Conservation (phyloP, 1,139 yeast species). For the Debaryomyces singareniensis region DNA sequence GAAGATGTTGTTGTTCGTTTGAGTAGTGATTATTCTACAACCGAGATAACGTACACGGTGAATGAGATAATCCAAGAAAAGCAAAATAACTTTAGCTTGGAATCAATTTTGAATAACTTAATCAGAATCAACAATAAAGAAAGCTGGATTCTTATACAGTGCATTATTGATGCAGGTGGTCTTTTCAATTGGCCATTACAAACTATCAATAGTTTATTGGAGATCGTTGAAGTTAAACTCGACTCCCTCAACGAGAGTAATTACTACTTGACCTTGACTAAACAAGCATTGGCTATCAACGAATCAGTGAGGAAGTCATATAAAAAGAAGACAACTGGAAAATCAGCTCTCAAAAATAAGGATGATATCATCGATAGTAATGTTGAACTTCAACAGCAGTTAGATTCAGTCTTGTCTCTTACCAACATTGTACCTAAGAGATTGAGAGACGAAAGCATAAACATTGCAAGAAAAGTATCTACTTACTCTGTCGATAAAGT, state of each 20-base stretch:
- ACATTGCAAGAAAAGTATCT: constrained; percentile 37
- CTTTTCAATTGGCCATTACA: constrained; percentile 54
- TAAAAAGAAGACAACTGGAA: constrained; percentile 12
- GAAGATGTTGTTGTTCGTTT: constrained; percentile 64
- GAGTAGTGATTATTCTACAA: constrained; percentile 50
- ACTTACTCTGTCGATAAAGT: constrained; percentile 48
- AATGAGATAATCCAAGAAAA: constrained; percentile 16
- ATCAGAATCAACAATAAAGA: constrained; percentile 23
- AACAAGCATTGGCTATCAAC: constrained; percentile 35
- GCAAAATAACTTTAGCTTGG: constrained; percentile 26
- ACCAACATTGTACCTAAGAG: constrained; percentile 23
- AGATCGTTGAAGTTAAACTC: constrained; percentile 42
- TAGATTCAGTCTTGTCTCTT: constrained; percentile 35
- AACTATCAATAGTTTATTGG: constrained; percentile 39
- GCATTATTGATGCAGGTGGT: constrained; percentile 70
- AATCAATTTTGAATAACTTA: constrained; percentile 31
- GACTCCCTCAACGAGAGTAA: constrained; percentile 44
- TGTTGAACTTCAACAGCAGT: constrained; percentile 20
- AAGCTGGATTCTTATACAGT: constrained; percentile 57
- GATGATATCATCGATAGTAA: constrained; percentile 15
- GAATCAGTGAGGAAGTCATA: constrained; percentile 15
- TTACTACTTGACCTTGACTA: constrained; percentile 50
- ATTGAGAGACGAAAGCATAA: constrained; percentile 22
- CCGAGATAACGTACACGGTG: constrained; percentile 36
- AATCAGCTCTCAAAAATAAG: constrained; percentile 1